phyloP scores from a whole-genome alignment of 768 basidiomycete genomes.

The Amanita fuliginea region DNA sequence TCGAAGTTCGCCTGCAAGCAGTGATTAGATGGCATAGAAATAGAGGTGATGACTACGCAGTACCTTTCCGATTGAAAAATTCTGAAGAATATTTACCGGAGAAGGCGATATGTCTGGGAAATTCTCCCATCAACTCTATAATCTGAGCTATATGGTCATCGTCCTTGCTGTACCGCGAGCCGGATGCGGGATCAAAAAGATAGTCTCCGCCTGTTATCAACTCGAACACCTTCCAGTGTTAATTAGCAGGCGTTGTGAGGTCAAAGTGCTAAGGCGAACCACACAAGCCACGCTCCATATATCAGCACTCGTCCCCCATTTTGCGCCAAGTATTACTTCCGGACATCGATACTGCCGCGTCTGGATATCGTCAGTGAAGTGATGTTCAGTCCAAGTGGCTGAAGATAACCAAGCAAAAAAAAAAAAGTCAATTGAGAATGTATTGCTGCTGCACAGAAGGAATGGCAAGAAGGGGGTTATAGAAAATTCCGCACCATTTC shows the following conservation, averaged over 20 bases:
- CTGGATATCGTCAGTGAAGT: constrained; percentile 98
- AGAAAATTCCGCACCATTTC: constrained; percentile 57
- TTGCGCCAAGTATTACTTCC: constrained; percentile 92
- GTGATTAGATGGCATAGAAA: not conserved
- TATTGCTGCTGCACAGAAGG: not conserved
- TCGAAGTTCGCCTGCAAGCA: constrained; percentile 57
- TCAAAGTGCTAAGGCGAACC: constrained; percentile 33
- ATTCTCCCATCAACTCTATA: constrained; percentile 89
- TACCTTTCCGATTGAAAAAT: constrained; percentile 95
- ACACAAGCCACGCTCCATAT: constrained; percentile 96
- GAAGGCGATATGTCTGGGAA: constrained; percentile 75
- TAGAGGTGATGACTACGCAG: constrained; percentile 11
- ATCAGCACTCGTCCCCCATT: constrained; percentile 93
- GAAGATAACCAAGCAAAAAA: constrained; percentile 1
- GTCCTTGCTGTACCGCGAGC: constrained; percentile 91
- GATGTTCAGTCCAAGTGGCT: constrained; percentile 89
- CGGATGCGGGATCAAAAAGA: constrained; percentile 93
- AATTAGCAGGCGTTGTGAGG: constrained; percentile 3
- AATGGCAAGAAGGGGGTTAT: constrained; percentile 2
- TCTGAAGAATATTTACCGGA: constrained; percentile 89
- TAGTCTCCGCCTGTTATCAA: constrained; percentile 96
- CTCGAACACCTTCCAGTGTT: constrained; percentile 66
- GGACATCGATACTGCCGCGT: constrained; percentile 96
- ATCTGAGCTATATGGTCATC: constrained; percentile 98
- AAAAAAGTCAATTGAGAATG: not conserved